Base-by-base conservation (phyloP, 2,329 filamentous ascomycete genomes). In the Leptodontidium sp. region DNA sequence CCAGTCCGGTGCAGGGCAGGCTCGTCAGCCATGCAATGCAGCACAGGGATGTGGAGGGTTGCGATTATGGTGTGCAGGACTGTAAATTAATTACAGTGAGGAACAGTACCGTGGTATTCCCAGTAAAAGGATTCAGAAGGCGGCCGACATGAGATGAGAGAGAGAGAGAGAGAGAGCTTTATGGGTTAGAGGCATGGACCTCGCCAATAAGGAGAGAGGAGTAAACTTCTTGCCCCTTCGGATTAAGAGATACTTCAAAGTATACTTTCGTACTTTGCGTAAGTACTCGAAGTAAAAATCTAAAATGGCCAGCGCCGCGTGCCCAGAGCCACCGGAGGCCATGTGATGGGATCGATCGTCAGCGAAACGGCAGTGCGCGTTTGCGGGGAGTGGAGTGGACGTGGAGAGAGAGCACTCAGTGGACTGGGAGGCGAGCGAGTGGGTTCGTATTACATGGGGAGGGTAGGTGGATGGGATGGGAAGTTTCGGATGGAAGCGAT, bases 1-100 rank as follows among this genome's bases (percentile, higher is more conserved):
- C 45, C 59, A 17, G 49, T 32, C 45, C 59, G 45, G 40, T 47
- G 21, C 45, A 47, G 59, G 59, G 21, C 45, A 47, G 59, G 59
- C 40, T 61, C 59, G 32, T 21, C 21, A 47, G 49, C n/a, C 45
- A 24, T 26, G 35, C 26, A 14, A 47, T 45, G 59, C 43, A 62
- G 59, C 59, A 49, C 43, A 40, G 43, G 47, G 47, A 45, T 59
- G 38, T 40, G 32, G 26, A n/a, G 3, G 29, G 29, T 32, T 32
- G 9, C 21, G 47, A 24, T 5, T 11, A 21, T 50, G 17, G 21
- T 43, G 29, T 32, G 29, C 29, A 32, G 29, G 29, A 32, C 29
- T 32, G 29, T 32, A 32, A 6, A 32, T 32, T 32, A 6, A 32
- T 32, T 32, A 6, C 29, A 32, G 29, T 32, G 29, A 32, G 29